Percentiles rank a stretch among this genome's conserved stretches.
These are phyloP conservation scores for Neofusicoccum sp. DNA, from an alignment of 2,329 filamentous ascomycete genomes.

Conservation along the genomic window DNA sequence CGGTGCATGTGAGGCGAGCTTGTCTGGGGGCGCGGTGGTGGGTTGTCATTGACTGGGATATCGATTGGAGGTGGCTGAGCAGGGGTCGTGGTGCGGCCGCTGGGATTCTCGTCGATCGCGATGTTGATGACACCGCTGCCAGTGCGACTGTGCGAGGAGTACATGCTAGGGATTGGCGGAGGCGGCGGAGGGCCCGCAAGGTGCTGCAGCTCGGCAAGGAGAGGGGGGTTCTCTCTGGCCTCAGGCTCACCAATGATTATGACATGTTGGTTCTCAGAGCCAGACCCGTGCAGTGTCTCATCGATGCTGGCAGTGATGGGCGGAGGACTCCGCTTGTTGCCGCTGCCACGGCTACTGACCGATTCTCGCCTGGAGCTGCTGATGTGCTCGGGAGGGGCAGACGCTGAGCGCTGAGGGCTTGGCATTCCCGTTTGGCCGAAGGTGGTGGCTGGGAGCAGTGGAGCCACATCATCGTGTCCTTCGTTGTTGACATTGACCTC, in stretches of 20 bases:
- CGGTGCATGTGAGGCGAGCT: slow-evolving; percentile 50
- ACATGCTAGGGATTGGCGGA: slow-evolving; percentile 45
- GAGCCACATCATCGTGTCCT: slow-evolving; percentile 48
- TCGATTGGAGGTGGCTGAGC: slow-evolving; percentile 16
- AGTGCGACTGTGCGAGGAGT: slow-evolving; percentile 25
- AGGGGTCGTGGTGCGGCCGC: slow-evolving; percentile 25
- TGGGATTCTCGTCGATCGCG: slow-evolving; percentile 46
- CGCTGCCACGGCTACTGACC: slow-evolving; percentile 34
- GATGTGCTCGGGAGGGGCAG: slow-evolving; percentile 51
- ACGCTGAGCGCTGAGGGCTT: slow-evolving; percentile 46
- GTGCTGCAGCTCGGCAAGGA: slow-evolving; percentile 65
- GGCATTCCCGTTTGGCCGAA: slow-evolving; percentile 45
- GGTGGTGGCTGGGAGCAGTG: slow-evolving; percentile 51
- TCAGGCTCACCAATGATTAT: slow-evolving; percentile 46
- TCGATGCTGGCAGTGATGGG: slow-evolving; percentile 57
- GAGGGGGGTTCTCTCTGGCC: slow-evolving; percentile 42
- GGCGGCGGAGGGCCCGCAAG: slow-evolving; percentile 58
- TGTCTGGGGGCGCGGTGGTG: slow-evolving; percentile 28
- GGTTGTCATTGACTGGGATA: slow-evolving; percentile 13
- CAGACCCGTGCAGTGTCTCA: slow-evolving; percentile 50
- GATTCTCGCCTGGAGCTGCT: slow-evolving; percentile 40
- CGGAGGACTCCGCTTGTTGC: slow-evolving; percentile 42
- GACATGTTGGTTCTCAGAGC: slow-evolving; percentile 39
- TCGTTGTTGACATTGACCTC: slow-evolving; percentile 32
- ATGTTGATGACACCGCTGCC: slow-evolving; percentile 48